A percentile compares a stretch with the other conserved stretches of the same genome.
phyloP scores from a whole-genome alignment of 345 rosid genomes.

The Xanthoceras sorbifolium region DNA sequence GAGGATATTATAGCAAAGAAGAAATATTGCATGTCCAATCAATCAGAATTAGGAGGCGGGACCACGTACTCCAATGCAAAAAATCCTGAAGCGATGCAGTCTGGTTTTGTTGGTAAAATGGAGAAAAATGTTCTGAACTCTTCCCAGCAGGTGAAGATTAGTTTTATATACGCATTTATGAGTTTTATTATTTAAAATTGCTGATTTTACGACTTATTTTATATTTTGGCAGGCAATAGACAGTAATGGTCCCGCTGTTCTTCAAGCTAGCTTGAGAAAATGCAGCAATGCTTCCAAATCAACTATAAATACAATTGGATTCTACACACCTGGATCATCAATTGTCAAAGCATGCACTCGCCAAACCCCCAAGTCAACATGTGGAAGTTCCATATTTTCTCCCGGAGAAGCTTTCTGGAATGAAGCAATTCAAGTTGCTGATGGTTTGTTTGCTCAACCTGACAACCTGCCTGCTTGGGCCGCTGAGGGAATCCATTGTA shows the following conservation, averaged over 20 bases:
- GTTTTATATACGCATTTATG: conserved; percentile 6
- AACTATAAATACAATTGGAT: conserved; percentile 38
- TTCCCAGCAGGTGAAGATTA: conserved; percentile 47
- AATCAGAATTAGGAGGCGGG: conserved; percentile 30
- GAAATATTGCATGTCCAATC: conserved; percentile 41
- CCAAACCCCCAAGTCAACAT: conserved; percentile 68
- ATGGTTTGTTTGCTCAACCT: conserved; percentile 59
- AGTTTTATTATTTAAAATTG: conserved; percentile 17
- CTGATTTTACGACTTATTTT: conserved; percentile 17
- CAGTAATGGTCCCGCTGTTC: conserved; percentile 28
- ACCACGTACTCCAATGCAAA: conserved; percentile 33
- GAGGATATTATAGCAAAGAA: conserved; percentile 52
- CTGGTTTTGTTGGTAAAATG: conserved; percentile 36
- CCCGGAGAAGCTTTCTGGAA: conserved; percentile 99
- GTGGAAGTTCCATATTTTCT: conserved; percentile 88
- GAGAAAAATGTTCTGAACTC: conserved; percentile 27
- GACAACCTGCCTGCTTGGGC: conserved; percentile 30
- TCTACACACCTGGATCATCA: conserved; percentile 67
- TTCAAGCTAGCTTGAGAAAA: conserved; percentile 62
- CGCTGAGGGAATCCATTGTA: conserved; percentile 32
- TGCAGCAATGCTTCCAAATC: conserved; percentile 49
- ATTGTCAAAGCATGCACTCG: conserved; percentile 38
- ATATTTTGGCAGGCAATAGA: conserved; percentile 37
- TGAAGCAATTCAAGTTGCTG: conserved; percentile 93
- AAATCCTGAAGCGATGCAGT: conserved; percentile 40